Base-by-base conservation (phyloP, 2,329 filamentous ascomycete species). In the Aspergillus candidus region DNA sequence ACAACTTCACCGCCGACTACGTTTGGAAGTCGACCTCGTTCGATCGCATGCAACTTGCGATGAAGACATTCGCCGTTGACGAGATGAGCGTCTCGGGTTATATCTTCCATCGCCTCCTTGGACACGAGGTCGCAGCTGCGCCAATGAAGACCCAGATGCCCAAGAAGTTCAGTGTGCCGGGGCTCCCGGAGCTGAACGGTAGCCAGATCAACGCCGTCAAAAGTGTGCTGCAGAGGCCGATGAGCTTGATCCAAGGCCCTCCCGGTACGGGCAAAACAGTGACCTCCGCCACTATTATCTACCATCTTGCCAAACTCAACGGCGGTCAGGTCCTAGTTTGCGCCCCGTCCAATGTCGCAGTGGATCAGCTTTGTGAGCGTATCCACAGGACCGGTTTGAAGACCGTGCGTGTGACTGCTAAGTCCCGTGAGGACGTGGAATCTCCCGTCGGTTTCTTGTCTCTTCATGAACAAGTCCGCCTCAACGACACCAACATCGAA, bases 21-120 rank as follows among this genome's bases (percentile, higher is more conserved):
- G 93, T 98, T 44, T 98, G 93, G 93, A 98, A 98, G 66, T 93
- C 94, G 11, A 98, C 94, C 0, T 97, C 91, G 0, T 98, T 98
- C 64, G 93, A 98, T 62, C 90, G 93, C 51, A 98, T 98, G 93
- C 93, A 98, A 67, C 82, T 90, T 54, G 94, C 93, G 43, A 97
- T 98, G 91, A 97, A 96, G 76, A 97, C 88, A 0, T 98, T 98
- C 63, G 93, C 93, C 5, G 83, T 97, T 35, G 91, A 98, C 57
- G 93, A 98, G 68, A 87, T 94, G 85, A 96, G 90, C 61, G 91
- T 98, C 35, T 97, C 93, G 15, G 93, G 93, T 32, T 98, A 96
- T 70, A 95, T 98, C 53, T 98, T 97, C 73, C 93, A 98, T 66
- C 93, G 93, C 54, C 78, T 98, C 15, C 80, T 98, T 29, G 93